Base-by-base conservation (phyloP, 1,139 yeast species). In the Citeromyces siamensis region DNA sequence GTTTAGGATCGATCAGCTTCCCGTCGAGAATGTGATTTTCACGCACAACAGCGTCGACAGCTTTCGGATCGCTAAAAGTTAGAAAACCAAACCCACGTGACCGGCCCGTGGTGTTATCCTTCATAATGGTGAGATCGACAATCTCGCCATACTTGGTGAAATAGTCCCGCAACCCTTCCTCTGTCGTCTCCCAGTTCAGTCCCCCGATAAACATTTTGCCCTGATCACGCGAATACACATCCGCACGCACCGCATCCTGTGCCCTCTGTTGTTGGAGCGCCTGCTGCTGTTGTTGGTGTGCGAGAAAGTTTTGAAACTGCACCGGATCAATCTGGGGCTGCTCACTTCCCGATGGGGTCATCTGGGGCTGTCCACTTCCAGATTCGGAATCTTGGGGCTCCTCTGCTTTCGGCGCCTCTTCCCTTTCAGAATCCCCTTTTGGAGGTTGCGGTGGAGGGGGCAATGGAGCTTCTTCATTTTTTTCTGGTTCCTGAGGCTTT, bases 121-220 rank as follows among this genome's bases (percentile, higher is more conserved):
- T 81, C 98, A 93, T 90, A 46, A 90, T 93, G 29, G 94, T 85
- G 50, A 85, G 76, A 46, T 90, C 97, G 29, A 75, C 58, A 38
- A 90, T 93, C 45, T 82, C 93, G 47, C 99, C 99, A 56, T 75
- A 90, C 57, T 90, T 82, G 38, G 80, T 68, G 56, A 90, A 90
- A 58, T 90, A 90, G 41, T 76, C 78, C 44, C 73, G 77, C 56
- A 90, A 59, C 19, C 75, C 72, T 41, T 78, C 95, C 52, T 90
- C 98, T 6, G 94, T 80, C 20, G 99, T 90, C 52, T 90, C 98
- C 98, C 98, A 90, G 52, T 90, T 93, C 48, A 90, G 74, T 37
- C 99, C 99, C 46, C 99, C 99, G 56, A 90, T 77, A 55, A 90
- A 90, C 96, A 93, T 86, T 55, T 90, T 90, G 40, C 96, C 95